Evolutionary conservation across 2,329 filamentous ascomycete species (phyloP).

Genomic region (Ceratocystis destructans): DNA sequence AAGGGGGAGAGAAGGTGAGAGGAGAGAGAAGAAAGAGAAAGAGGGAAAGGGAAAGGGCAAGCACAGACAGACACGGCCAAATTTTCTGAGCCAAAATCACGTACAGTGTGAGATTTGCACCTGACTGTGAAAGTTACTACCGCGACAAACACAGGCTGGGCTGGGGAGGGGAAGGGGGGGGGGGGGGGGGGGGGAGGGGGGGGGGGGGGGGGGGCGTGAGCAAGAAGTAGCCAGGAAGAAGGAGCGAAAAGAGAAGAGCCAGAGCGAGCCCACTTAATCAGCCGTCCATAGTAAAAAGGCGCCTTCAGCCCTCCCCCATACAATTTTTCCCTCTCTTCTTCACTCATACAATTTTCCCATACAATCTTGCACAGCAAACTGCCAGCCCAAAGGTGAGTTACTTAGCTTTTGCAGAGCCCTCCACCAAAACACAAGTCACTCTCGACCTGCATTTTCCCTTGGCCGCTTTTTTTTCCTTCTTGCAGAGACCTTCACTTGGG

Average conservation of each 20-base stretch:
- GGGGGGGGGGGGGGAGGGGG: background rate
- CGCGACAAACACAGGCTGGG: constrained; percentile 17
- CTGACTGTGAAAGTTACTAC: background rate
- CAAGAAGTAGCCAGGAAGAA: background rate
- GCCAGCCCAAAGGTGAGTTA: constrained; percentile 40
- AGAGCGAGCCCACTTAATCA: constrained; percentile 37
- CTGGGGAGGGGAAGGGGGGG: background rate
- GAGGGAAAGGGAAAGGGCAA: background rate
- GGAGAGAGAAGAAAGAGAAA: background rate
- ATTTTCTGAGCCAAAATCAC: constrained; percentile 2
- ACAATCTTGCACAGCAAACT: constrained; percentile 40
- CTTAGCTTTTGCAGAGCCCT: constrained; percentile 28
- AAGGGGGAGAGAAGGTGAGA: background rate
- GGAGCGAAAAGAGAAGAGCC: background rate
- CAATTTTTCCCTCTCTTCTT: constrained; percentile 42
- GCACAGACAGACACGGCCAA: constrained; percentile 5
- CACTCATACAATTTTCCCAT: constrained; percentile 49
- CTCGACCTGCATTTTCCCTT: constrained; percentile 2
- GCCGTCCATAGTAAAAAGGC: constrained; percentile 53
- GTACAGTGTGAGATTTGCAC: constrained; percentile 10
- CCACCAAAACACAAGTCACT: constrained; percentile 22
- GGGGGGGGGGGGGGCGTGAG: too few relatives aligned
- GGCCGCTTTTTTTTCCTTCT: constrained; percentile 18
- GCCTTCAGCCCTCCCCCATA: constrained; percentile 41
- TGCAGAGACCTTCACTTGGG: background rate